phyloP scores from a whole-genome alignment of 176 grass and related monocot genomes.

The Musa itinerans region DNA sequence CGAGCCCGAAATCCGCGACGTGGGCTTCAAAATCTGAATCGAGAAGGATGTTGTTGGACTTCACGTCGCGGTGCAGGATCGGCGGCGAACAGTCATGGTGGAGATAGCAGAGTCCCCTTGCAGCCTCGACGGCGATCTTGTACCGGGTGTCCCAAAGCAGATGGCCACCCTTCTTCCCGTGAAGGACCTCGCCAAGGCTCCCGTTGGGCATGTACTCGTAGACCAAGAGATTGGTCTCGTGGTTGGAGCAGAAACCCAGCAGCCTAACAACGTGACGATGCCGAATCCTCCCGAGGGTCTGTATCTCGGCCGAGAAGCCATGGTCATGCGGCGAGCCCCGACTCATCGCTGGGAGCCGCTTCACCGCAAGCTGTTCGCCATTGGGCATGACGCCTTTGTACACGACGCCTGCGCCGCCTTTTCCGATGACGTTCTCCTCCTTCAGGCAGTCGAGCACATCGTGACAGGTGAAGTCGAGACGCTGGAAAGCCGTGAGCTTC shows the following conservation, averaged over 20 bases:
- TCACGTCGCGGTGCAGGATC: constrained; percentile 79
- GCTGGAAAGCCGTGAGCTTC: constrained; percentile 74
- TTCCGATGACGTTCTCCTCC: constrained; percentile 89
- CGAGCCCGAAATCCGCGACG: neutral
- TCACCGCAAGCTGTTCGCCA: constrained; percentile 74
- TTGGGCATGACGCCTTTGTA: constrained; percentile 91
- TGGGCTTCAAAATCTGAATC: neutral
- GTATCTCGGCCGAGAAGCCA: constrained; percentile 88
- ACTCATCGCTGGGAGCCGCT: constrained; percentile 64
- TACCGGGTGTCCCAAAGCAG: constrained; percentile 75
- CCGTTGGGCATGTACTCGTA: constrained; percentile 29
- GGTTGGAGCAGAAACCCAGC: constrained; percentile 81
- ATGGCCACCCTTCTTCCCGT: constrained; percentile 87
- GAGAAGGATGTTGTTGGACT: constrained; percentile 78
- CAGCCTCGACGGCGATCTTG: constrained; percentile 77
- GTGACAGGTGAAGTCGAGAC: constrained; percentile 69
- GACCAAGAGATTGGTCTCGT: constrained; percentile 68
- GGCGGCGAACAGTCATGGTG: constrained; percentile 77
- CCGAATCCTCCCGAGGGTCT: constrained; percentile 81
- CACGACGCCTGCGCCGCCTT: constrained; percentile 84
- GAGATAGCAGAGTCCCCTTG: constrained; percentile 80
- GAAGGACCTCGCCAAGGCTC: constrained; percentile 77
- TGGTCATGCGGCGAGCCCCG: constrained; percentile 77
- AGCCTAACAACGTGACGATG: constrained; percentile 82
- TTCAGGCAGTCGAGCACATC: constrained; percentile 68